Base-by-base conservation (phyloP, 2,329 filamentous ascomycete genomes). In the Colletotrichum tofieldiae region DNA sequence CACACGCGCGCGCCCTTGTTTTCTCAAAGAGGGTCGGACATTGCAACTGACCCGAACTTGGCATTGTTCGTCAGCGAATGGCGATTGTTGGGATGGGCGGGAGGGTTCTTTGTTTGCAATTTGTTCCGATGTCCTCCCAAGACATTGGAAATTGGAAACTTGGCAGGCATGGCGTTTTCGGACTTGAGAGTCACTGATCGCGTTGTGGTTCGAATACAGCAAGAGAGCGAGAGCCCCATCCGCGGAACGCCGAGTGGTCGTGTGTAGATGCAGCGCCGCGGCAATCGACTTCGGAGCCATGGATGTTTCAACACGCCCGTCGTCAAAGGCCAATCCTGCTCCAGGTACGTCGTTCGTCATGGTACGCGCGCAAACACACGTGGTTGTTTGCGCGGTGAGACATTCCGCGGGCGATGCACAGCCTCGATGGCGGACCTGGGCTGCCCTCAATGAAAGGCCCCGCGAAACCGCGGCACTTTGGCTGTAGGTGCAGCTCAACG, bases 361-460 rank as follows among this genome's bases (percentile, higher is more conserved):
- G 29, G 29, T 32, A 16, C 51, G 29, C 26, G 51, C 51, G 18
- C n/a, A 43, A 5, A 20, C 51, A 20, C 51, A 18, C 23, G n/a
- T 26, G 35, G 54, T 56, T 41, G 20, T 41, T 26, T 26, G n/a
- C 35, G 35, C n/a, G 39, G 37, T 26, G 20, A 26, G 39, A 56
- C n/a, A 41, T 39, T 16, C n/a, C 54, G 12, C 35, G 54, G 54
- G 54, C n/a, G n/a, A 39, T 56, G n/a, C 54, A 56, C 54, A 39
- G 54, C 54, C 35, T 39, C 54, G 5, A 56, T 23, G 54, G 54
- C 35, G 54, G 54, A 23, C 54, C 35, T 23, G 35, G 8, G 54
- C 23, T 39, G 54, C 32, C 35, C n/a, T 7, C 35, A 4, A n/a
- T n/a, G 35, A 39, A 2, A 37, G 35, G n/a, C 14, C 14, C 54